Evolutionary conservation across 352 stramenopile species (phyloP).

Genomic region (Phytophthora cajani): DNA sequence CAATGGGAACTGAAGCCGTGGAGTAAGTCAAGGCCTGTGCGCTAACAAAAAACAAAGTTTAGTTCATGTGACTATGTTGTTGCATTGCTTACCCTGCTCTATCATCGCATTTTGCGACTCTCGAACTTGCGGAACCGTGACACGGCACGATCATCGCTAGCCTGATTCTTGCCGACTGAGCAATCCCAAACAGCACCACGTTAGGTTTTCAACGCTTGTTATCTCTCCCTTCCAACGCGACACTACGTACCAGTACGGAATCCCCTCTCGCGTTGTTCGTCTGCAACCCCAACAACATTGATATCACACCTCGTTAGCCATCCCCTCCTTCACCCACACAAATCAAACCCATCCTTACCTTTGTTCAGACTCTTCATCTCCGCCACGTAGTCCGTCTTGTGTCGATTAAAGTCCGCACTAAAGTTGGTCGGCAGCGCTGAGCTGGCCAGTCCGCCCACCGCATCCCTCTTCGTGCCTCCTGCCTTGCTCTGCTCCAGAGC

Average conservation of each 20-base stretch:
- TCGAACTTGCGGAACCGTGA: slow-evolving; percentile 80
- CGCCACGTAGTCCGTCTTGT: slow-evolving; percentile 66
- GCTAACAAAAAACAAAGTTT: too few relatives aligned
- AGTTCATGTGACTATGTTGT: background rate
- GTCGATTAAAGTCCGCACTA: slow-evolving; percentile 80
- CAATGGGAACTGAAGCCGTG: too few relatives aligned
- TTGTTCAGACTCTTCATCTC: slow-evolving; percentile 74
- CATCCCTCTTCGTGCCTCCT: slow-evolving; percentile 15
- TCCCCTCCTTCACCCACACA: background rate
- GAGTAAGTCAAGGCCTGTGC: too few relatives aligned
- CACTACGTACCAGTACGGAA: slow-evolving; percentile 54
- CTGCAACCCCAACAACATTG: slow-evolving; percentile 32
- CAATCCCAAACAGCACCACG: slow-evolving; percentile 8
- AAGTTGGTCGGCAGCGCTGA: slow-evolving; percentile 77
- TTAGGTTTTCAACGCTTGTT: slow-evolving; percentile 3
- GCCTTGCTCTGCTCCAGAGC: slow-evolving; percentile 44
- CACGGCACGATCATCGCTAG: slow-evolving; percentile 69
- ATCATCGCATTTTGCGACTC: slow-evolving; percentile 51
- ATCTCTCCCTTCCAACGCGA: background rate
- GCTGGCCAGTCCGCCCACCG: slow-evolving; percentile 44
- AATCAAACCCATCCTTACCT: slow-evolving; percentile 37
- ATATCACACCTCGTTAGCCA: slow-evolving; percentile 18
- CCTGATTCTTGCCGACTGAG: slow-evolving; percentile 65
- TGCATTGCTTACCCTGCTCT: slow-evolving; percentile 1
- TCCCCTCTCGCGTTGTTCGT: slow-evolving; percentile 73